phyloP scores from a whole-genome alignment of 768 basidiomycete genomes.

The Boletus patriciae region DNA sequence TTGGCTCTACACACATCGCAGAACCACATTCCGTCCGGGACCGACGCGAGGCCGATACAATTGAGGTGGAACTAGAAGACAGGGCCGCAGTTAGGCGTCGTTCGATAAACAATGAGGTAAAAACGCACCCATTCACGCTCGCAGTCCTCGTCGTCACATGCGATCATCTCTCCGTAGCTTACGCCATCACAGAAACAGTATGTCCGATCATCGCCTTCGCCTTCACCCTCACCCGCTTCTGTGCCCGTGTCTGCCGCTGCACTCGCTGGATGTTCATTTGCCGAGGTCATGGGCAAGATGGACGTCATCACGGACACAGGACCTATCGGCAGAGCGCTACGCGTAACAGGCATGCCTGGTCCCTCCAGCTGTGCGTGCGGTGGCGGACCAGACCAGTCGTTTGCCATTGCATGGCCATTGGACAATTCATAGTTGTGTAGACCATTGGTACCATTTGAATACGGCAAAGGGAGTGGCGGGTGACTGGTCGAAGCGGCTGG shows the following conservation, averaged over 20 bases:
- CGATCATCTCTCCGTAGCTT: conserved; percentile 95
- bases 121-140: conserved; percentile 84
- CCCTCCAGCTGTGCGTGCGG: conserved; percentile 65
- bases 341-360: conserved; percentile 73
- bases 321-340: conserved; percentile 37
- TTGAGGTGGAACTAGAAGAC: conserved; percentile 71
- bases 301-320: conserved; percentile 26
- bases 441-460: conserved; percentile 37
- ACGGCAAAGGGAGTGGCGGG: conserved; percentile 53
- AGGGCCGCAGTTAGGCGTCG: conserved; percentile 13
- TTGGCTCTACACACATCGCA: conserved; percentile 67
- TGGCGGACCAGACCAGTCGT: conserved; percentile 51
- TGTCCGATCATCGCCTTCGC: conserved; percentile 54
- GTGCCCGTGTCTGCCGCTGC: conserved; percentile 41
- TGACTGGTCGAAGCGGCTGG: conserved; percentile 51
- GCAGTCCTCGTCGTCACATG: conserved; percentile 80
- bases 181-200: conserved; percentile 87
- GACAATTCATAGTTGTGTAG: conserved; percentile 43
- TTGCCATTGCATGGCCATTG: conserved; percentile 35
- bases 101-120: conserved; percentile 3
- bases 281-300: conserved; percentile 23
- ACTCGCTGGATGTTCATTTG: conserved; percentile 36
- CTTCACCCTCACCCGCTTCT: conserved; percentile 53
- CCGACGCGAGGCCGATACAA: conserved; percentile 65
- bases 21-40: conserved; percentile 74